Evolutionary conservation across 192 early-diverging fungal species (phyloP), one percentile per base, ranked within the genome.

Genomic region (Geranomyces variabilis): DNA sequence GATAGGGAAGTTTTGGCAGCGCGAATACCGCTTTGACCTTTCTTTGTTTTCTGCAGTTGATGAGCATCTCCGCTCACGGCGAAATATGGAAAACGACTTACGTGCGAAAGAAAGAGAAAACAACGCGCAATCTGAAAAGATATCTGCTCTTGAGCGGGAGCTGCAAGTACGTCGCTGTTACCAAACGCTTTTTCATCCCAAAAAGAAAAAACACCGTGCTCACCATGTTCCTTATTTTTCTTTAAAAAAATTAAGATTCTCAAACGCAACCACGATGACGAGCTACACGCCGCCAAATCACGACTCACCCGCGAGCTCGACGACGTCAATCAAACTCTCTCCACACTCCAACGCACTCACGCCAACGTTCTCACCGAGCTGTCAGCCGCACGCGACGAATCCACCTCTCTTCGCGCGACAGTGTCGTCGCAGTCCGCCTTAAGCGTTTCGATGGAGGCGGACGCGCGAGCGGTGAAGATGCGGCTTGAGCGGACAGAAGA

Each of bases 41-140:
- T 1, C 29, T 41, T 41, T 41, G 3, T 3, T 41, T 10, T 41
- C 5, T 41, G 6, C 58, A 84, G 77, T 87, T 69, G 72, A 72
- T 5, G 75, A 84, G 59, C 77, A 90, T 21, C 63, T 81, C 17
- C 33, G 75, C 1, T 89, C 89, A 71, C 81, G 86, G 36, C 29
- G 63, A 31, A 77, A 48, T 26, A 71, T 92, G 7, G 78, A 89
- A 73, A 60, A 59, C 44, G 79, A 82, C 30, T 84, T 92, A n/a
- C 72, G 76, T 4, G 72, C 71, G n/a, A 92, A 92, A 60, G 86
- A 90, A 69, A 75, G 74, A 48, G 90, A 92, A 67, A 92, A 89
- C 78, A 56, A 67, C 69, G 49, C 69, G 19, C 69, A 74, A 21
- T 55, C 69, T 10, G 48, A 64, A 60, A 66, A 83, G 47, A 66